phyloP scores from a whole-genome alignment of 2,329 filamentous ascomycete species.

The Amauroascus verrucosus region DNA sequence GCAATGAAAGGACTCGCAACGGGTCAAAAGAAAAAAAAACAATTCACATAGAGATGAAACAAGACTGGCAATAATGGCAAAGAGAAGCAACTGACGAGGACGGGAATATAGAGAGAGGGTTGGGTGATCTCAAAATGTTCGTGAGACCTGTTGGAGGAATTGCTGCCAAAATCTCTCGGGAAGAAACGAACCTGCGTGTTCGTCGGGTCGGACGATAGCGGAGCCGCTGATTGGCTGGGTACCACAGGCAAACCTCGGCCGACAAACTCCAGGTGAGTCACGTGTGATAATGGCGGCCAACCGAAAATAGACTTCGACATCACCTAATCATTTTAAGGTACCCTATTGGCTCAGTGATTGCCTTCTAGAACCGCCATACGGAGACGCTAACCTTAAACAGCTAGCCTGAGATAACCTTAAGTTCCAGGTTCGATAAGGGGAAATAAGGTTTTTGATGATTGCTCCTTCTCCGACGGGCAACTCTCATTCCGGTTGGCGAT shows the following conservation, averaged over 20 bases:
- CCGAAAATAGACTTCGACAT: background rate
- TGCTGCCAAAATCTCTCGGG: background rate
- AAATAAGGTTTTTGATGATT: background rate
- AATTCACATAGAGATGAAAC: background rate
- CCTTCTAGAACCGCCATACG: too few species aligned
- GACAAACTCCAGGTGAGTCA: background rate
- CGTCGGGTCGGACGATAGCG: background rate
- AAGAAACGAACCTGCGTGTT: background rate
- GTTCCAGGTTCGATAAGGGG: background rate
- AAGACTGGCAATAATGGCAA: background rate
- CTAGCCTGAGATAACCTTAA: too few species aligned
- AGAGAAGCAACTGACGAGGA: background rate
- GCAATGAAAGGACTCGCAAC: conserved; percentile 1
- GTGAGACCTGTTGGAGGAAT: too few species aligned
- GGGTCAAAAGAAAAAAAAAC: background rate
- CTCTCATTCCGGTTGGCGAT: background rate
- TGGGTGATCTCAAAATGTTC: too few species aligned
- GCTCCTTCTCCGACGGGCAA: conserved; percentile 6
- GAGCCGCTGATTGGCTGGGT: conserved; percentile 7
- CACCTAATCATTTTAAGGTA: background rate
- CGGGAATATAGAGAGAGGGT: background rate
- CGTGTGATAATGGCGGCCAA: background rate
- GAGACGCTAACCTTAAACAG: background rate
- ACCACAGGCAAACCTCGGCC: conserved; percentile 11
- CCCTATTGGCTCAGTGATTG: background rate